Evolutionary conservation across 2,329 filamentous ascomycete species (phyloP), one percentile per base, ranked within the genome.

Genomic region (Aspergillus alliaceus): DNA sequence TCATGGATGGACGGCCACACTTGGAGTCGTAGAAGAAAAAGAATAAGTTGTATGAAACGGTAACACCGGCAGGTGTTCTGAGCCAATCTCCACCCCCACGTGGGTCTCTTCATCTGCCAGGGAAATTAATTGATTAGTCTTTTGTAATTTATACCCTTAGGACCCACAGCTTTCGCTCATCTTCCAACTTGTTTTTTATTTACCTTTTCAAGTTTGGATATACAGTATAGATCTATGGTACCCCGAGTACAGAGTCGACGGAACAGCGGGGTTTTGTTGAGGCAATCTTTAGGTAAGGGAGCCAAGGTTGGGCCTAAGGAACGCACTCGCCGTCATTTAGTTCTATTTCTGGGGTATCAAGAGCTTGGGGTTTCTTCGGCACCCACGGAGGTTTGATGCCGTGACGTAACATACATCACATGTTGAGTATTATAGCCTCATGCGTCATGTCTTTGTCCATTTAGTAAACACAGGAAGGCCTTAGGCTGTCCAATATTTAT

Each of bases 81-180:
- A 49, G 22, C 58, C 61, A 60, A 60, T 61, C 61, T 56, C 59
- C 59, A 60, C 56, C 61, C 59, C 61, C 61, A 64, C 61, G 59
- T 64, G 61, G 58, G 59, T 57, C 59, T 57, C 59, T 22, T 35
- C 25, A 51, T 54, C 53, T 48, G 56, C 56, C 57, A 58, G 54
- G 59, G 54, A 62, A 60, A 60, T 62, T 60, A n/a, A n/a, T n/a
- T n/a, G n/a, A n/a, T n/a, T n/a, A n/a, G n/a, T n/a, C n/a, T n/a
- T n/a, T n/a, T n/a, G n/a, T n/a, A n/a, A n/a, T n/a, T n/a, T n/a
- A 51, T 42, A 34, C 20, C 31, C 15, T 29, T 25, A 27, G 20
- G 12, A 14, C 15, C 27, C 27, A 29, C 27, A n/a, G n/a, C n/a
- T n/a, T n/a, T n/a, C n/a, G n/a, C n/a, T n/a, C n/a, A n/a, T n/a